Evolutionary conservation across 179 eudicot species (phyloP).

Genomic region (Gypsophila paniculata): DNA sequence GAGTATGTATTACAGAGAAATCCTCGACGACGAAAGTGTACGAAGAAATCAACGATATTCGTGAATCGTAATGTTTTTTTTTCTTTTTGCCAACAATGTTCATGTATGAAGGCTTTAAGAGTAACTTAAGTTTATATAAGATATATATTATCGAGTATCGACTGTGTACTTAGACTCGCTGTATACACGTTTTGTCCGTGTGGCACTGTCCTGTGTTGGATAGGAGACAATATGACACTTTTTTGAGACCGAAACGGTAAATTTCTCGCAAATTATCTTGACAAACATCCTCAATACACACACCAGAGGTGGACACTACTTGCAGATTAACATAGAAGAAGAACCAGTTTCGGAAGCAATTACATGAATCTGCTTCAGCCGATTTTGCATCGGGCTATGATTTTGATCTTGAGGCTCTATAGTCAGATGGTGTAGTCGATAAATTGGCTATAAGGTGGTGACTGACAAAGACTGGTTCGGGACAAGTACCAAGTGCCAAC

Average conservation of each 20-base stretch:
- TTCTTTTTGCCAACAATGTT: neutral
- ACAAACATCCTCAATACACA: neutral
- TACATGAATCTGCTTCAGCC: too few relatives aligned
- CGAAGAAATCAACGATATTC: constrained; percentile 2
- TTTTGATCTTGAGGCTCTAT: too few relatives aligned
- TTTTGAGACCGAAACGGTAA: neutral
- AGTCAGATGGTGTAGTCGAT: too few relatives aligned
- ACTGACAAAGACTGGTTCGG: too few relatives aligned
- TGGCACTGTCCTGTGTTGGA: neutral
- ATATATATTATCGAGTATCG: neutral
- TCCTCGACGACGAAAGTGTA: constrained; percentile 17
- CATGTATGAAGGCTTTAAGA: neutral
- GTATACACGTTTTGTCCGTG: too few relatives aligned
- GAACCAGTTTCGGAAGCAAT: too few relatives aligned
- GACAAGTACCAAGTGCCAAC: too few relatives aligned
- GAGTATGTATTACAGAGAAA: constrained; percentile 33
- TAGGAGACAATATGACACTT: neutral
- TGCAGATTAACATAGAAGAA: too few relatives aligned
- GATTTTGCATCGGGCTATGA: too few relatives aligned
- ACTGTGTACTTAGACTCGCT: neutral
- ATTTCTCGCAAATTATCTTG: neutral
- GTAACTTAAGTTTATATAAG: neutral
- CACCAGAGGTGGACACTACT: neutral
- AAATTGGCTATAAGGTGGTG: too few relatives aligned
- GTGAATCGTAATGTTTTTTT: too few relatives aligned